Evolutionary conservation across 805 yeast genomes (phyloP).

Genomic region (Yarrowia keelungensis): DNA sequence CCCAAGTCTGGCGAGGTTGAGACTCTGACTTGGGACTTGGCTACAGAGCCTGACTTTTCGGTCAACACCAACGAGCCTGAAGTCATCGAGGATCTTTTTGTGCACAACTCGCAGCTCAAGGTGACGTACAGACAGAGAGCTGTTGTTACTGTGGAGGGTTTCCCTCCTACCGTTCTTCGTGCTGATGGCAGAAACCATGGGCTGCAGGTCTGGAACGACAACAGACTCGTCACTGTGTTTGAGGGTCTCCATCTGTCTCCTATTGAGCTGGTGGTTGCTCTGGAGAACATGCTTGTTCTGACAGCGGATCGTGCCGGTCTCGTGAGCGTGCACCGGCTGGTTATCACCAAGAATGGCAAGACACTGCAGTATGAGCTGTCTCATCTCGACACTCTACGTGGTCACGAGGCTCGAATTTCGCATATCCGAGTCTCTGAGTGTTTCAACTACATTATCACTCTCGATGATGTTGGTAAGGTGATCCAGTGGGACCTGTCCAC

Average conservation of each 20-base stretch:
- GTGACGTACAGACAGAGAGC: constrained; percentile 27
- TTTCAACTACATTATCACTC: constrained; percentile 27
- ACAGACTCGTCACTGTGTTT: constrained; percentile 25
- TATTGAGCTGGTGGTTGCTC: constrained; percentile 20
- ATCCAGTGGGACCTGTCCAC: constrained; percentile 35
- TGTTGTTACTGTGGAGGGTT: constrained; percentile 24
- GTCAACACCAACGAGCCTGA: constrained; percentile 31
- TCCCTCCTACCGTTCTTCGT: constrained; percentile 13
- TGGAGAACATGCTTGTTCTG: constrained; percentile 28
- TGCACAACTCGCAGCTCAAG: constrained; percentile 33
- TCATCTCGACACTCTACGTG: constrained; percentile 32
- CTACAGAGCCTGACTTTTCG: constrained; percentile 26
- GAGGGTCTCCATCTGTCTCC: constrained; percentile 35
- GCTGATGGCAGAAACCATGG: constrained; percentile 25
- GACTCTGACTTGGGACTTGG: constrained; percentile 1
- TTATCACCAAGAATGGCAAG: constrained; percentile 19
- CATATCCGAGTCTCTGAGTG: constrained; percentile 22
- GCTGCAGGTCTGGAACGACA: constrained; percentile 27
- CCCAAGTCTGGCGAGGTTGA: constrained; percentile 53
- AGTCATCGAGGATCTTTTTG: constrained; percentile 29
- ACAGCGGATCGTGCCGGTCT: constrained; percentile 29
- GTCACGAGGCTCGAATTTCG: constrained; percentile 27
- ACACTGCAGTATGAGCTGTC: constrained; percentile 13
- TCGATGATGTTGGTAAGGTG: constrained; percentile 23
- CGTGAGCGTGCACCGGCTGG: constrained; percentile 20